These are phyloP conservation scores for Debaryomyces nepalensis DNA, from an alignment of 1,139 yeast species.

Conservation along the genomic window DNA sequence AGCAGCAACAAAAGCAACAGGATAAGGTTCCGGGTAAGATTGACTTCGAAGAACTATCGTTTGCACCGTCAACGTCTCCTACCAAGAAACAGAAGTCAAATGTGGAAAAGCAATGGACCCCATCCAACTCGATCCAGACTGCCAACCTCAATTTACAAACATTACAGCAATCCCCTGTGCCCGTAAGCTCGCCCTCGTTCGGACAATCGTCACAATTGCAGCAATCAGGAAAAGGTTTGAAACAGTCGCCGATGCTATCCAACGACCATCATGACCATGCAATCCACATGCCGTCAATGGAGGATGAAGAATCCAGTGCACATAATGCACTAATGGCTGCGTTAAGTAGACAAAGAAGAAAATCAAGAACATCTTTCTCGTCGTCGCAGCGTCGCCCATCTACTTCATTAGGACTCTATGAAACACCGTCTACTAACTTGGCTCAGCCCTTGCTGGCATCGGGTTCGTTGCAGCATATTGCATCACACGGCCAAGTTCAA, in stretches of 20 bases:
- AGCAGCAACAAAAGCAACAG: conserved; percentile 21
- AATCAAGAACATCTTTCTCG: conserved; percentile 25
- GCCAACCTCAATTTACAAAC: conserved; percentile 47
- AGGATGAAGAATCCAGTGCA: conserved; percentile 48
- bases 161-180: conserved; percentile 39
- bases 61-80: conserved; percentile 37
- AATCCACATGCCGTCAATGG: conserved; percentile 24
- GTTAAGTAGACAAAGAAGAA: conserved; percentile 34
- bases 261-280: conserved; percentile 14
- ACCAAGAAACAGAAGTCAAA: conserved; percentile 26
- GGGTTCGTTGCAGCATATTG: conserved; percentile 11
- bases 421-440: neutral
- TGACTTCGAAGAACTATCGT: conserved; percentile 39
- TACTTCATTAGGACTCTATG: neutral
- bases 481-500: conserved; percentile 1
- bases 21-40: conserved; percentile 25
- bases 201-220: conserved; percentile 14
- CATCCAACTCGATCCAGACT: conserved; percentile 27
- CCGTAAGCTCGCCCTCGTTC: conserved; percentile 20
- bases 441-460: conserved; percentile 11
- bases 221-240: conserved; percentile 20
- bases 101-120: conserved; percentile 25
- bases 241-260: conserved; percentile 28
- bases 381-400: conserved; percentile 13
- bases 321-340: conserved; percentile 51